These are phyloP conservation scores for Trametes polyzona DNA, from an alignment of 1,284 basidiomycete genomes.

Conservation along the genomic window DNA sequence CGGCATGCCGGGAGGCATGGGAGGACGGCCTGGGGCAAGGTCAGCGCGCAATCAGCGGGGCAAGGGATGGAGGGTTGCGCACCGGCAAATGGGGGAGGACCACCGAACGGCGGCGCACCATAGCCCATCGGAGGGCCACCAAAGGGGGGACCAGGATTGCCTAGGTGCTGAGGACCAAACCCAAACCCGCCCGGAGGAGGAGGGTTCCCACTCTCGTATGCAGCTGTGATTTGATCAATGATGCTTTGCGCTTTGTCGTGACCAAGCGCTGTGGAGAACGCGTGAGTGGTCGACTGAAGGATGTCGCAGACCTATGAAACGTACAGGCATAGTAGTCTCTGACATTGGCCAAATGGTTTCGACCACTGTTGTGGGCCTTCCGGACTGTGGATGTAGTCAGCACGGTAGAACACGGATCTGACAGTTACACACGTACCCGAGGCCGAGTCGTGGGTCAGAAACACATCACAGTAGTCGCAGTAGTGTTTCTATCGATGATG, in stretches of 20 bases:
- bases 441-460: slow-evolving; percentile 87
- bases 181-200: slow-evolving; percentile 85
- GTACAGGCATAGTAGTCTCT: slow-evolving; percentile 95
- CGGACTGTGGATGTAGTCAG: slow-evolving; percentile 63
- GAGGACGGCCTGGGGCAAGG: slow-evolving; percentile 54
- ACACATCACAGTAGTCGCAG: slow-evolving; percentile 94
- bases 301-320: slow-evolving; percentile 31
- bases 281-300: slow-evolving; percentile 15
- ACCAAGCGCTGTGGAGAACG: slow-evolving; percentile 69
- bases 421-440: slow-evolving; percentile 57
- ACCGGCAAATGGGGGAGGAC: slow-evolving; percentile 53
- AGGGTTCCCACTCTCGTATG: slow-evolving; percentile 85
- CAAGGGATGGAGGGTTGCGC: slow-evolving; percentile 36
- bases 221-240: slow-evolving; percentile 93
- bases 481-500: slow-evolving; percentile 70
- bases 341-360: slow-evolving; percentile 96
- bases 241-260: slow-evolving; percentile 96
- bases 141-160: slow-evolving; percentile 40
- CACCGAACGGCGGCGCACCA: slow-evolving; percentile 44
- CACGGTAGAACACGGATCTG: background rate
- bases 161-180: slow-evolving; percentile 75
- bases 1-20: slow-evolving; percentile 67
- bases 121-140: slow-evolving; percentile 57
- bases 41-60: slow-evolving; percentile 7
- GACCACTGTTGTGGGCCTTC: slow-evolving; percentile 96